Percentiles rank a stretch among this genome's conserved stretches.
Conservation (phyloP, 2,329 filamentous ascomycete species). For the Phyllosticta paracitricarpa region DNA sequence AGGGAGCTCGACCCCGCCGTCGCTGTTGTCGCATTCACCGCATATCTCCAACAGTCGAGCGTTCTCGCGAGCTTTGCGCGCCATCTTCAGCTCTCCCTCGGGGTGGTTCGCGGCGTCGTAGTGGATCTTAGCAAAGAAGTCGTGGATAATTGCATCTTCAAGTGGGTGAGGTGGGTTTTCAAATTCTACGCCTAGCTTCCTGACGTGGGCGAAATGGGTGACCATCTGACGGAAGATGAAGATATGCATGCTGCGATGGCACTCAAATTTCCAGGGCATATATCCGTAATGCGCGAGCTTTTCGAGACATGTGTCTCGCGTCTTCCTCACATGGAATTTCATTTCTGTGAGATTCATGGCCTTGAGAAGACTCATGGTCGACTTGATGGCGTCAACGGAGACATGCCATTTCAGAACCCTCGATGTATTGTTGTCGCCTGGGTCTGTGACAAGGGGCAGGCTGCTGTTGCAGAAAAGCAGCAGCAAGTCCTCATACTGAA, state of each 20-base stretch:
- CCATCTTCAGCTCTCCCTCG: not conserved
- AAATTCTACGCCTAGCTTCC: not conserved
- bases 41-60: not conserved
- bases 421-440: not conserved
- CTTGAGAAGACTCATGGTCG: not conserved
- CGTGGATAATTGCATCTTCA: not conserved
- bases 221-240: not conserved
- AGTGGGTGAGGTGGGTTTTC: not conserved
- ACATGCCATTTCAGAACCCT: not conserved
- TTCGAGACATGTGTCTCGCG: not conserved
- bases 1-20: not conserved
- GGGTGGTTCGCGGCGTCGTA: not conserved
- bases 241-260: not conserved
- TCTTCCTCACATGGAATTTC: not conserved
- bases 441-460: not conserved
- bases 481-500: not conserved
- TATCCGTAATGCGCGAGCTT: not conserved
- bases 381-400: not conserved
- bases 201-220: not conserved
- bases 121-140: not conserved
- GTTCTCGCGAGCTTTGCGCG: not conserved
- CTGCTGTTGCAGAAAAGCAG: not conserved
- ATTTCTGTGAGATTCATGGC: not conserved
- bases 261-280: not conserved
- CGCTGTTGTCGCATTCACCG: not conserved